phyloP scores from a whole-genome alignment of 1,284 basidiomycete genomes.

The Ceratobasidium sp. region DNA sequence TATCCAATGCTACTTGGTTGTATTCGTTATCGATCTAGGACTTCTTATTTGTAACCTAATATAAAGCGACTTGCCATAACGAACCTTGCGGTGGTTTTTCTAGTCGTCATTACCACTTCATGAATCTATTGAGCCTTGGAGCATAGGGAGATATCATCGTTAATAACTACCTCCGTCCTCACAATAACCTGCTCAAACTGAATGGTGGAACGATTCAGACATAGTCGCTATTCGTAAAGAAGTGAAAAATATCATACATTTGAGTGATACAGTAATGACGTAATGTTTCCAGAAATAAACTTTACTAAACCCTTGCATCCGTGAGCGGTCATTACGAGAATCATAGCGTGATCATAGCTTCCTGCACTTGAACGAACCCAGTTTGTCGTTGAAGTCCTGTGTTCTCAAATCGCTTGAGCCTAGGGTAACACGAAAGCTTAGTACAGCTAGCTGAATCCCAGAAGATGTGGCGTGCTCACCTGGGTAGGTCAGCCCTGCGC shows the following conservation, averaged over 20 bases:
- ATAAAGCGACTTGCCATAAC: too few relatives aligned
- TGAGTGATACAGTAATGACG: neutral
- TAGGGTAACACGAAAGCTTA: neutral
- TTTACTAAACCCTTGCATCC: neutral
- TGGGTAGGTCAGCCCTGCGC: slow-evolving; percentile 7
- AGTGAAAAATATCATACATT: slow-evolving; percentile 2
- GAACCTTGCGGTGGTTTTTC: too few relatives aligned
- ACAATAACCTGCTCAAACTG: too few relatives aligned
- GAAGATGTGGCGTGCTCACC: neutral
- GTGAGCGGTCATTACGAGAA: neutral
- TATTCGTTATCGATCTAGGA: too few relatives aligned
- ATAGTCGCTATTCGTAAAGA: too few relatives aligned
- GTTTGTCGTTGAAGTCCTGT: neutral
- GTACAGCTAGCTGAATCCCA: neutral
- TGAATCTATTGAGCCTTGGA: too few relatives aligned
- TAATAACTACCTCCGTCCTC: too few relatives aligned
- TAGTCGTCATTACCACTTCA: too few relatives aligned
- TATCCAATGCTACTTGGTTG: too few relatives aligned
- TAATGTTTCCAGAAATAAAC: neutral
- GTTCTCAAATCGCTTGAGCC: neutral
- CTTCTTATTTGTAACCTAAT: too few relatives aligned
- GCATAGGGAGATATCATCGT: too few relatives aligned
- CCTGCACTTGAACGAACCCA: slow-evolving; percentile 16
- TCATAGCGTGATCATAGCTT: neutral
- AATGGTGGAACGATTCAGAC: too few relatives aligned